Percentiles rank a stretch among this genome's conserved stretches.
phyloP scores from a whole-genome alignment of 345 rosid genomes.

The Camelina sativa region DNA sequence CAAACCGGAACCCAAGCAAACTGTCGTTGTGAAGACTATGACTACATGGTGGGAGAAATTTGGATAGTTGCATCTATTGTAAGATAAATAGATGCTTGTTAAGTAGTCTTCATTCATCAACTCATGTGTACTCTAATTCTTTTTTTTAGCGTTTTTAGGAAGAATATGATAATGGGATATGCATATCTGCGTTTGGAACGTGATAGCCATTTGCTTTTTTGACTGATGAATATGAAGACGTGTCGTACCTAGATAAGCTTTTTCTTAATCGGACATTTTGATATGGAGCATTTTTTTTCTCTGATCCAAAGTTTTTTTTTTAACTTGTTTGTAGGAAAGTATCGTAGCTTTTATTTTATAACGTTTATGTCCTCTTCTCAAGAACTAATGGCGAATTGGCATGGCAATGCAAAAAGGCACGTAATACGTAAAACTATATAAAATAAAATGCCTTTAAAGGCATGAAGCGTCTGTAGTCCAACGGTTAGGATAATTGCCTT shows the following conservation, averaged over 20 bases:
- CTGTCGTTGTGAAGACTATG: constrained; percentile 9
- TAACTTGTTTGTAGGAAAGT: neutral
- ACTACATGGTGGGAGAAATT: neutral
- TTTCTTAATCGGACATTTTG: neutral
- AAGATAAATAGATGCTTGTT: constrained; percentile 8
- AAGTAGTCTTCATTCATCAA: constrained; percentile 21
- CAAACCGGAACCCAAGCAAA: constrained; percentile 37
- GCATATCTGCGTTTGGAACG: neutral
- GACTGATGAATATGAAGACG: neutral
- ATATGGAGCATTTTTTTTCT: neutral
- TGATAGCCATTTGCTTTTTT: constrained; percentile 16
- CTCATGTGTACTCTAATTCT: neutral
- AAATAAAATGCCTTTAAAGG: neutral
- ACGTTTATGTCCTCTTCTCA: neutral
- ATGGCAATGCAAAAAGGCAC: too few species aligned
- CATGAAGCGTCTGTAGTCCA: constrained; percentile 71
- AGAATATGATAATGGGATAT: constrained; percentile 7
- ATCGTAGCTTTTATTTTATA: too few species aligned
- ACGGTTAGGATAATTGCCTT: constrained; percentile 94
- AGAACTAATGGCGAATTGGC: neutral
- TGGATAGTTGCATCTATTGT: neutral
- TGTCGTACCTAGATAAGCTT: neutral
- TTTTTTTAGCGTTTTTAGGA: neutral
- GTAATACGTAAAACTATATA: too few species aligned
- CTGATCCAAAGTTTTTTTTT: neutral